Evolutionary conservation across 192 early-diverging fungal species (phyloP).

Genomic region (Umbelopsis sp.): DNA sequence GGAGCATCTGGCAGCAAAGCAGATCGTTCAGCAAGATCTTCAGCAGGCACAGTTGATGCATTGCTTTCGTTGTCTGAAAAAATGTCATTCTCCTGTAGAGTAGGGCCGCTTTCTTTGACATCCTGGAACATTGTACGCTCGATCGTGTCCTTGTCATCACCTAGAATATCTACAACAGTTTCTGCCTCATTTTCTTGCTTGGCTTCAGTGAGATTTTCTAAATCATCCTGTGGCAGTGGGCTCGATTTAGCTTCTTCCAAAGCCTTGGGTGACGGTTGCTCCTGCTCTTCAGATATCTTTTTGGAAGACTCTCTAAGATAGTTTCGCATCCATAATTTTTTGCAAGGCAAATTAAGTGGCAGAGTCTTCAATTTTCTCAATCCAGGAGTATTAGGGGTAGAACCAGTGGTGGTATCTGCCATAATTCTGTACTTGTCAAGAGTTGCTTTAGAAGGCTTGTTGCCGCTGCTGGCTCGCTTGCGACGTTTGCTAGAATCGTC

Average conservation of each 20-base stretch:
- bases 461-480: no score
- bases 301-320: slow-evolving; percentile 1
- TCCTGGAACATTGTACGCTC: no score
- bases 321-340: slow-evolving; percentile 16
- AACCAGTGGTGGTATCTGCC: neutral
- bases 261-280: no score
- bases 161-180: neutral
- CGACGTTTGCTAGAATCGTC: no score
- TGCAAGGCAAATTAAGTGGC: slow-evolving; percentile 20
- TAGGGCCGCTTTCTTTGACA: no score
- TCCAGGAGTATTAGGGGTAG: neutral
- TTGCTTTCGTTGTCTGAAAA: slow-evolving; percentile 19
- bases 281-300: no score
- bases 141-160: no score
- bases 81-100: neutral
- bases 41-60: slow-evolving; percentile 11
- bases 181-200: neutral
- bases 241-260: no score
- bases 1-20: neutral
- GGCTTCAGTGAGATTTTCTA: neutral
- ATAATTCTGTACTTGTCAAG: neutral
- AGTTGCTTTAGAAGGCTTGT: neutral
- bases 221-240: neutral
- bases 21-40: slow-evolving; percentile 7
- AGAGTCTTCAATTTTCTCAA: neutral